These are phyloP conservation scores for Chalciporus chontae DNA, from an alignment of 768 basidiomycete genomes.

Conservation along the genomic window DNA sequence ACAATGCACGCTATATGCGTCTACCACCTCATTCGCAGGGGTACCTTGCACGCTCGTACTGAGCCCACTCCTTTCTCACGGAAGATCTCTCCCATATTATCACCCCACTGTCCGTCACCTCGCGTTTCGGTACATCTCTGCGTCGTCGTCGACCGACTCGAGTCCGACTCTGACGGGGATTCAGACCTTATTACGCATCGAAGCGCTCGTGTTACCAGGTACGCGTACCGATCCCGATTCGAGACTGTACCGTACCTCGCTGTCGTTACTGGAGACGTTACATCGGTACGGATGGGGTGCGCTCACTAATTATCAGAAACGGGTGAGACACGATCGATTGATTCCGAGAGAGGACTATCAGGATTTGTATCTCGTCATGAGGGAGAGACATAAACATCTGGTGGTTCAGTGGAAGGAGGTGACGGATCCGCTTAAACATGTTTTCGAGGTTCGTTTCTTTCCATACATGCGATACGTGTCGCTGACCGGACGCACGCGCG, in stretches of 20 bases:
- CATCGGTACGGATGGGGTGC: constrained; percentile 90
- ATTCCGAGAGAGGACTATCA: constrained; percentile 79
- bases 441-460: constrained; percentile 81
- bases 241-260: constrained; percentile 75
- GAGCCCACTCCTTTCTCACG: constrained; percentile 50
- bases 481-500: background rate
- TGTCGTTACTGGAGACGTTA: constrained; percentile 76
- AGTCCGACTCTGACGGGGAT: too few species aligned
- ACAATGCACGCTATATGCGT: constrained; percentile 69
- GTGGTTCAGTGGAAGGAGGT: constrained; percentile 74
- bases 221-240: constrained; percentile 50
- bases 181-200: too few species aligned
- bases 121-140: constrained; percentile 76
- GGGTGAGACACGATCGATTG: constrained; percentile 78
- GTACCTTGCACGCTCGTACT: constrained; percentile 45
- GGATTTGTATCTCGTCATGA: constrained; percentile 84
- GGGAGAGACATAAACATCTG: constrained; percentile 78
- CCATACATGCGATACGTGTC: too few species aligned
- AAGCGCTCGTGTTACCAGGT: constrained; percentile 36
- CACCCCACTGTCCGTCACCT: constrained; percentile 81
- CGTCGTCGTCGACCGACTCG: too few species aligned
- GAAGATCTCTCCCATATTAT: constrained; percentile 72
- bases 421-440: constrained; percentile 87
- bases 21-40: constrained; percentile 14
- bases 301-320: constrained; percentile 79